Conservation (phyloP, 257 asterid species). For the Cinchona pubescens region DNA sequence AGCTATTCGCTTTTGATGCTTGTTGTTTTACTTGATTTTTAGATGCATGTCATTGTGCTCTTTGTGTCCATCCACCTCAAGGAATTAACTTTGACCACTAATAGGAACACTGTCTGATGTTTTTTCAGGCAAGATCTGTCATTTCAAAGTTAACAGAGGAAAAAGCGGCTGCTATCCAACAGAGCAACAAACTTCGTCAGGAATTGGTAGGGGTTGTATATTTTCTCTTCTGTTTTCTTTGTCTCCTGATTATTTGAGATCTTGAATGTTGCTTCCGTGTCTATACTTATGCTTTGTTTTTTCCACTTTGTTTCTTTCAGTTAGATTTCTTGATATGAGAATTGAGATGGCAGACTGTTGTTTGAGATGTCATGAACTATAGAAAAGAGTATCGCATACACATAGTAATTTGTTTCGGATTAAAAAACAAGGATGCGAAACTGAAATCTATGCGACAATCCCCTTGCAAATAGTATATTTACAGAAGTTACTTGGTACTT, state of each 20-base stretch:
- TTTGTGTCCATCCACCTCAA: background rate
- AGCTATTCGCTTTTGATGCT: background rate
- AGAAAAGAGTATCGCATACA: background rate
- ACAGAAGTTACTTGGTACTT: background rate
- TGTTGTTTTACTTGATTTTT: background rate
- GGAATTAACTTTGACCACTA: constrained; percentile 2
- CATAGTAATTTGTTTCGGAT: too few species aligned
- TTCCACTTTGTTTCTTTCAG: background rate
- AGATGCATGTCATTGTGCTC: background rate
- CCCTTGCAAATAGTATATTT: background rate
- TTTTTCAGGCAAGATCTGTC: constrained; percentile 54
- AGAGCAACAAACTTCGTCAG: constrained; percentile 56
- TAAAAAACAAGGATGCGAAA: too few species aligned
- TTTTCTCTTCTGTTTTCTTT: background rate
- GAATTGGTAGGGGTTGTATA: constrained; percentile 55
- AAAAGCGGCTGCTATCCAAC: constrained; percentile 61
- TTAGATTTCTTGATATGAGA: background rate
- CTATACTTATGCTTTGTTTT: background rate
- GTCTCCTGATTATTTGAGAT: background rate
- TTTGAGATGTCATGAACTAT: background rate
- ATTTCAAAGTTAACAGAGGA: constrained; percentile 66
- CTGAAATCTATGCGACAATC: too few species aligned
- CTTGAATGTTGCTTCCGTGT: background rate
- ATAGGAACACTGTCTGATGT: constrained; percentile 8
- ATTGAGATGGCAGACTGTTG: background rate